Conservation (phyloP, 352 stramenopile genomes). For the Phytopythium kandeliae region DNA sequence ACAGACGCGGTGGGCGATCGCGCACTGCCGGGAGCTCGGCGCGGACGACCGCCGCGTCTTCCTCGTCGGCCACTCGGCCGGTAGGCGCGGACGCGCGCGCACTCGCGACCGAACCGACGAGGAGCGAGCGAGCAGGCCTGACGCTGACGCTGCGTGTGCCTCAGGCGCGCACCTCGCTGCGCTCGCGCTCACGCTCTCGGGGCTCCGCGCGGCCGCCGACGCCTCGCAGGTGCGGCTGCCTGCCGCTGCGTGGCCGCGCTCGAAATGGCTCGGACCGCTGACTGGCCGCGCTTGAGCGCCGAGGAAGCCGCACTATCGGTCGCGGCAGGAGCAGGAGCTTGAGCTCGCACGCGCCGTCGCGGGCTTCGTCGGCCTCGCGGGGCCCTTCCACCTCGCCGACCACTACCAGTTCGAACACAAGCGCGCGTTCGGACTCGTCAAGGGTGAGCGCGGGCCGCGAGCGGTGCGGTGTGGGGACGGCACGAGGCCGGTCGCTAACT, state of each 20-base stretch:
- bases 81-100: too few species aligned
- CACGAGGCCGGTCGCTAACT: too few species aligned
- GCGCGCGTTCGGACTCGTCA: slow-evolving; percentile 38
- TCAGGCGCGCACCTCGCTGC: slow-evolving; percentile 46
- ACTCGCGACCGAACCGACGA: background rate
- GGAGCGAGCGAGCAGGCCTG: too few species aligned
- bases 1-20: slow-evolving; percentile 52
- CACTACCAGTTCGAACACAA: slow-evolving; percentile 67
- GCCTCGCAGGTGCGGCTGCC: too few species aligned
- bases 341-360: slow-evolving; percentile 27
- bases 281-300: too few species aligned
- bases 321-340: slow-evolving; percentile 10
- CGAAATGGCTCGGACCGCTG: too few species aligned
- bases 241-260: too few species aligned
- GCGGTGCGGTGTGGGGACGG: too few species aligned
- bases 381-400: slow-evolving; percentile 67
- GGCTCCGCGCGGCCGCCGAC: slow-evolving; percentile 19
- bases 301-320: too few species aligned
- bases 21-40: slow-evolving; percentile 35
- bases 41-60: slow-evolving; percentile 45
- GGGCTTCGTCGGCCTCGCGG: slow-evolving; percentile 57
- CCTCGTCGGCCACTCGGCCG: slow-evolving; percentile 66
- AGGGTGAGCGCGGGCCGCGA: slow-evolving; percentile 21
- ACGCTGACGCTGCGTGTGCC: background rate
- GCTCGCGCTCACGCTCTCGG: slow-evolving; percentile 52